Evolutionary conservation across 306 rosid genomes (phyloP).

Genomic region (Rosa multiflora): DNA sequence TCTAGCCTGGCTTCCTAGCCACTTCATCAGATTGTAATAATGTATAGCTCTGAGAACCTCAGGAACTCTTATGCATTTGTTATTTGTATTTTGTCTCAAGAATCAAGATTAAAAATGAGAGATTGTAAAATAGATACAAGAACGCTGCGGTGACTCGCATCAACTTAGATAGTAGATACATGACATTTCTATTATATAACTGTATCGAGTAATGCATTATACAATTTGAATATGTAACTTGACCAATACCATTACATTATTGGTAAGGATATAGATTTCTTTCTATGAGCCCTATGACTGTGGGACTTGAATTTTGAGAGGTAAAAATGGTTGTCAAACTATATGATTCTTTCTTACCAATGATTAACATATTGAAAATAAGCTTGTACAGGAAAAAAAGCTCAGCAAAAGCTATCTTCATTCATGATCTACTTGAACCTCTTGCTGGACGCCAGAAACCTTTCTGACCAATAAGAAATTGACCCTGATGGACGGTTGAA

Average conservation of each 20-base stretch:
- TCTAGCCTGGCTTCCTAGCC: not conserved
- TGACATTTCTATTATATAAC: not conserved
- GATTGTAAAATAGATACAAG: not conserved
- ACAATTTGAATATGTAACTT: not conserved
- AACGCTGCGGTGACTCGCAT: not conserved
- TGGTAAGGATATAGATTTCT: not conserved
- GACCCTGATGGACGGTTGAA: conserved; percentile 44
- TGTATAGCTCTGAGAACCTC: not conserved
- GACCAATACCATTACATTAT: not conserved
- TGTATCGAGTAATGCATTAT: not conserved
- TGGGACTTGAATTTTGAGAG: not conserved
- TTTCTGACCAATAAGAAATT: conserved; percentile 68
- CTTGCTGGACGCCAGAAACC: conserved; percentile 79
- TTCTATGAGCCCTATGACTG: not conserved
- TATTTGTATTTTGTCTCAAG: not conserved
- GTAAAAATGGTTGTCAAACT: not conserved
- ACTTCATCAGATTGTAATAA: not conserved
- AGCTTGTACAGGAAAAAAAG: conserved; percentile 10
- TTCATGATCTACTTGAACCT: conserved; percentile 9
- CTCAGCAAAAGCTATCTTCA: not conserved
- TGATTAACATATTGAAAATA: conserved; percentile 14
- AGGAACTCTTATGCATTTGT: not conserved
- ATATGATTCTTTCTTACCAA: conserved; percentile 3
- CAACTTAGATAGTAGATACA: not conserved
- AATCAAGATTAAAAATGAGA: not conserved